phyloP scores from a whole-genome alignment of 1,284 basidiomycete genomes.

The Apiotrichum montevideense region DNA sequence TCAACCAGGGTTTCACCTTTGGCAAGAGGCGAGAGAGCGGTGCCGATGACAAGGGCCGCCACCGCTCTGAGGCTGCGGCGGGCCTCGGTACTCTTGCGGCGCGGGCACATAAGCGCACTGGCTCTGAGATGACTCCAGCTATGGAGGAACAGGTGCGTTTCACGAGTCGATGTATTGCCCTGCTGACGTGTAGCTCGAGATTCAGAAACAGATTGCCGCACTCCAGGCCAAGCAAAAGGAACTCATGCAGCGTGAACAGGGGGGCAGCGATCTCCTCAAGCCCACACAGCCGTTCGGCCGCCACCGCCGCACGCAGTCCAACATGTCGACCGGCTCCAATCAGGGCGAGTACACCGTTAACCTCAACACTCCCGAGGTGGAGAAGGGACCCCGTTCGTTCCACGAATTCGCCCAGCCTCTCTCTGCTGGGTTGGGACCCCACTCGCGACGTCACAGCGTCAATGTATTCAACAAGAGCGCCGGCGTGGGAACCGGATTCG shows the following conservation, averaged over 20 bases:
- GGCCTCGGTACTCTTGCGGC: slow-evolving; percentile 45
- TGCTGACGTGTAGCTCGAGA: slow-evolving; percentile 58
- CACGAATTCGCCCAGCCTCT: slow-evolving; percentile 27
- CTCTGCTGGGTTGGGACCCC: slow-evolving; percentile 54
- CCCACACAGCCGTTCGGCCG: slow-evolving; percentile 51
- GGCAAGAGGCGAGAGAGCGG: slow-evolving; percentile 51
- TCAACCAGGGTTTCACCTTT: slow-evolving; percentile 83
- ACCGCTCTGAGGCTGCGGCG: slow-evolving; percentile 36
- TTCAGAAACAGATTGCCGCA: slow-evolving; percentile 84
- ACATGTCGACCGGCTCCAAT: slow-evolving; percentile 43
- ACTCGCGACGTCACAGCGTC: slow-evolving; percentile 87
- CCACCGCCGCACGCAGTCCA: slow-evolving; percentile 85
- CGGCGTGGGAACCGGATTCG: slow-evolving; percentile 27
- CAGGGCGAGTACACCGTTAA: not conserved
- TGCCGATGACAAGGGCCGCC: slow-evolving; percentile 12
- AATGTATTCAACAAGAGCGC: slow-evolving; percentile 58
- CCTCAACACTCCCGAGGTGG: slow-evolving; percentile 31
- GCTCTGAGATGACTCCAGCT: slow-evolving; percentile 58
- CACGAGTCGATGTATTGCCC: not conserved
- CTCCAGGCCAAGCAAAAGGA: slow-evolving; percentile 83
- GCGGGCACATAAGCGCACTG: slow-evolving; percentile 50
- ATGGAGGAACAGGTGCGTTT: slow-evolving; percentile 77
- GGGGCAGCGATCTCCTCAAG: slow-evolving; percentile 54
- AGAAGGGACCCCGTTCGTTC: slow-evolving; percentile 13
- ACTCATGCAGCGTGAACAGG: slow-evolving; percentile 68